Conservation (phyloP, 352 stramenopile species). For the Phytopythium mirpurense region DNA sequence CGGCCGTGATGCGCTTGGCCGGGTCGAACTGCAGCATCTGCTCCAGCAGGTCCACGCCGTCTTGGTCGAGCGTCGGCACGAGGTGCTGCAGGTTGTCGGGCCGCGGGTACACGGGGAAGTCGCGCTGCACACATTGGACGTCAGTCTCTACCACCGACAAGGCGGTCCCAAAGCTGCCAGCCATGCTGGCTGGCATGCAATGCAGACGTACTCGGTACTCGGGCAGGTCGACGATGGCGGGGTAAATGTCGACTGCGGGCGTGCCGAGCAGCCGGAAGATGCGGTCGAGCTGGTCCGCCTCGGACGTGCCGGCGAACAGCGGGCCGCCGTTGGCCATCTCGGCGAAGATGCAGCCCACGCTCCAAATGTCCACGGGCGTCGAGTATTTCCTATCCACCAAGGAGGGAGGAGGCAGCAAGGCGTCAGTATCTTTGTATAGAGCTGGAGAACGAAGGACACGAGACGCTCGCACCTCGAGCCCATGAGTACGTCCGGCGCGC, state of each 20-base stretch:
- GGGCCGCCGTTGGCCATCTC: constrained; percentile 93
- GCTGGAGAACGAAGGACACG: no score
- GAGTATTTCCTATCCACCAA: constrained; percentile 92
- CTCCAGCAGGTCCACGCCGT: constrained; percentile 91
- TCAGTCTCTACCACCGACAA: no score
- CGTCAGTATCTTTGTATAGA: no score
- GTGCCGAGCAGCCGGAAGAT: constrained; percentile 98
- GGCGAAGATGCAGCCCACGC: constrained; percentile 98
- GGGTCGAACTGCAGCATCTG: constrained; percentile 89
- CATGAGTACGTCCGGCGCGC: constrained; percentile 97
- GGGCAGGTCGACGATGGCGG: constrained; percentile 94
- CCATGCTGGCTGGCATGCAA: no score
- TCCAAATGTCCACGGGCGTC: constrained; percentile 99
- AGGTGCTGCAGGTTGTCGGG: constrained; percentile 86
- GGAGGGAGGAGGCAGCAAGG: no score
- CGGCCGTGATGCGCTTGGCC: constrained; percentile 90
- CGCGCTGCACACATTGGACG: constrained; percentile 62
- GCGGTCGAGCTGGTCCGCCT: constrained; percentile 95
- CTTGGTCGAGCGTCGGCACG: constrained; percentile 87
- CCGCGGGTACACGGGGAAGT: constrained; percentile 90
- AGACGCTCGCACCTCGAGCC: constrained; percentile 67
- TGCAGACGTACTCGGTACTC: constrained; percentile 91
- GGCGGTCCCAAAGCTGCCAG: no score
- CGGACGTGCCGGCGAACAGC: constrained; percentile 96
- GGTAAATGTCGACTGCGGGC: constrained; percentile 92